Evolutionary conservation across 2,329 filamentous ascomycete genomes (phyloP).

Genomic region (Penicillium sp.): DNA sequence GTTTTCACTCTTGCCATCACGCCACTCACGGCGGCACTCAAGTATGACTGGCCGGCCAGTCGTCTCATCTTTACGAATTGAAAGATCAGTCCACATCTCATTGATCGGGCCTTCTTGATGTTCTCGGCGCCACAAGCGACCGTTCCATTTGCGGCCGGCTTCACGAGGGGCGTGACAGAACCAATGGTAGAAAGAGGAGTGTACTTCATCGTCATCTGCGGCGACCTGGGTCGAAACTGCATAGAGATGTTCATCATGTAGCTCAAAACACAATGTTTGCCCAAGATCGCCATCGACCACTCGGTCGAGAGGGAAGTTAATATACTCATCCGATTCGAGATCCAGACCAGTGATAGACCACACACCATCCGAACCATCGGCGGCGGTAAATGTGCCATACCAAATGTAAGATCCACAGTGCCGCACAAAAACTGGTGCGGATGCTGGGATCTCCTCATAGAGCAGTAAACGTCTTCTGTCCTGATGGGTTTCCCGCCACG

Average conservation of each 20-base stretch:
- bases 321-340: constrained; percentile 45
- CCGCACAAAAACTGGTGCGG: constrained; percentile 64
- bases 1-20: constrained; percentile 55
- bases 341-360: constrained; percentile 63
- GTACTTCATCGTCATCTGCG: constrained; percentile 62
- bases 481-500: constrained; percentile 15
- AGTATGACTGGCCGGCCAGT: constrained; percentile 61
- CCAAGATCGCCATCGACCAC: constrained; percentile 54
- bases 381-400: constrained; percentile 63
- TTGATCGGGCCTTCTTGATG: constrained; percentile 71
- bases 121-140: constrained; percentile 63
- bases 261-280: constrained; percentile 68
- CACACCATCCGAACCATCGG: constrained; percentile 55
- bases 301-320: constrained; percentile 23
- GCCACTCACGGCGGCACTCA: constrained; percentile 70
- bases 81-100: constrained; percentile 69
- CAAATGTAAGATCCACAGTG: constrained; percentile 63
- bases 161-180: constrained; percentile 58
- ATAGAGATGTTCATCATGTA: constrained; percentile 66
- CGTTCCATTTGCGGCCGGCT: constrained; percentile 42
- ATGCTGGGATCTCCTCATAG: constrained; percentile 45
- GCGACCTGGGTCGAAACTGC: constrained; percentile 66
- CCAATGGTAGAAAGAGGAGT: constrained; percentile 69
- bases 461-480: constrained; percentile 43
- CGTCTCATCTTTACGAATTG: constrained; percentile 60